Base-by-base conservation (phyloP, 108 stramenopile species). In the Pseudonitzschia multiseries region DNA sequence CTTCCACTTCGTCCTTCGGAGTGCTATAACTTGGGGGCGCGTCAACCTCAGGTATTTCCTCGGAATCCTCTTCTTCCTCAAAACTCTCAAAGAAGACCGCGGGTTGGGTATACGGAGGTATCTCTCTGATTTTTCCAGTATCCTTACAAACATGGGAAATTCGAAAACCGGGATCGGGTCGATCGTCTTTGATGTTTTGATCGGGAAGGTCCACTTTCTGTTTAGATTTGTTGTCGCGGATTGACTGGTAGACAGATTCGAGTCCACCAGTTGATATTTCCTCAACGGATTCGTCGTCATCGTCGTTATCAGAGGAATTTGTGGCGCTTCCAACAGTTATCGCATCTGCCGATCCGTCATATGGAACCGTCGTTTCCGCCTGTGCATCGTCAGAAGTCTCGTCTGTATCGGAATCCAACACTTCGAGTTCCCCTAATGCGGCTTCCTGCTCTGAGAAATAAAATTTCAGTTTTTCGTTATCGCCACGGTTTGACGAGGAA, bases 61-160 rank as follows among this genome's bases (percentile, higher is more conserved):
- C 0, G 26, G 51, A 20, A 6, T 22, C 20, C 26, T 62, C 31
- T 40, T 72, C 28, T 46, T 26, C 15, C 33, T 59, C 41, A 15
- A 33, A 21, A 82, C 73, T 63, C 67, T 75, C 26, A n/a, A 76
- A 69, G 67, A 92, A 86, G 28, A 86, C 87, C 4, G 62, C 88
- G n/a, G 90, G 90, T 48, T 75, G 70, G 13, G 87, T 88, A 71
- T 87, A 94, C 1, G 90, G 93, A n/a, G 93, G 93, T 20, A 94
- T 85, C 57, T 84, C 83, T 22, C 71, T 72, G n/a, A 60, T 15
- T 57, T 86, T 83, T 36, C 92, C 78, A 6, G 88, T 89, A 14
- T 48, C 18, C 20, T 61, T 43, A 69, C 86, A 88, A 24, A 88
- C 75, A 54, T 87, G 81, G 29, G 80, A 86, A 31, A 93, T 89